A percentile compares a stretch with the other conserved stretches of the same genome.
Conservation (phyloP, 1,284 basidiomycete species). For the Ustilago loliicola region DNA sequence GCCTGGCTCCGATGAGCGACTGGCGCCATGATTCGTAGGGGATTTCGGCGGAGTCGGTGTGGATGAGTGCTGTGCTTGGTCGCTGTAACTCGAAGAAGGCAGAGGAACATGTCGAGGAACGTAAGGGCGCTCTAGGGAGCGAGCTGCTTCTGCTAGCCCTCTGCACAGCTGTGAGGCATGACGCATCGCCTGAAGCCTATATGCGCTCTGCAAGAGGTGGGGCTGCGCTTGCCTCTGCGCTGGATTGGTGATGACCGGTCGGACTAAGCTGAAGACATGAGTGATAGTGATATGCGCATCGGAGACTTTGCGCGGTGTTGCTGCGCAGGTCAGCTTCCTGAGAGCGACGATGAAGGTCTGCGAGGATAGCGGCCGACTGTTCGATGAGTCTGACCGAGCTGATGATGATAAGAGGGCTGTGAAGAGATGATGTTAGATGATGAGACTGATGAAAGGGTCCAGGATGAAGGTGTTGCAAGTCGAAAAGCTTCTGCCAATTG, state of each 20-base stretch:
- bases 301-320: neutral
- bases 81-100: constrained; percentile 40
- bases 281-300: neutral
- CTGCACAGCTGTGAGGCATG: constrained; percentile 39
- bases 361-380: neutral
- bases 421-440: neutral
- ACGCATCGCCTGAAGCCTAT: constrained; percentile 25
- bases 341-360: neutral
- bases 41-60: constrained; percentile 5
- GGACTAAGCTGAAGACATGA: constrained; percentile 6
- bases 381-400: neutral
- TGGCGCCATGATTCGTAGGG: neutral
- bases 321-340: neutral
- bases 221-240: constrained; percentile 8
- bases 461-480: constrained; percentile 23
- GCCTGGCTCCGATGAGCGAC: neutral
- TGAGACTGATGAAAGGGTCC: constrained; percentile 21
- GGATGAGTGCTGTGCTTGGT: neutral
- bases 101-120: constrained; percentile 42
- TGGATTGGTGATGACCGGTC: neutral
- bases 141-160: constrained; percentile 41
- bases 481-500: constrained; percentile 27
- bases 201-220: constrained; percentile 11
- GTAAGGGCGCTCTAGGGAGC: constrained; percentile 35
- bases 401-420: neutral